Conservation (phyloP, 2,329 filamentous ascomycete genomes). For the Calycina marina region DNA sequence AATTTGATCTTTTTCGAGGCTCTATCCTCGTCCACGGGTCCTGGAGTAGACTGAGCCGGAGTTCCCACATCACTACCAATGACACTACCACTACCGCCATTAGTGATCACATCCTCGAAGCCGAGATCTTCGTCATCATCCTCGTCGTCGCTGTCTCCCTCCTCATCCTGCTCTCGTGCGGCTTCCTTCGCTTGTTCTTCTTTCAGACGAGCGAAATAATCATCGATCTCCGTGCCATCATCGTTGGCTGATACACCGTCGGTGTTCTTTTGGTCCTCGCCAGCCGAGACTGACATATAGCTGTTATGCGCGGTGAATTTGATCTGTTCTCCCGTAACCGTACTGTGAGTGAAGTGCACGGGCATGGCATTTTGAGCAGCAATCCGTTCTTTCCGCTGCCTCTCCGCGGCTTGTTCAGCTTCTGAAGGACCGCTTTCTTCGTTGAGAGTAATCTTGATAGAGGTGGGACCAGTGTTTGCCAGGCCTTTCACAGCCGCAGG, state of each 20-base stretch:
- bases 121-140: conserved; percentile 29
- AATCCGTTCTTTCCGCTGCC: conserved; percentile 48
- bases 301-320: conserved; percentile 25
- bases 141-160: conserved; percentile 32
- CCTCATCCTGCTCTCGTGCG: conserved; percentile 34
- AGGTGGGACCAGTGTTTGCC: conserved; percentile 50
- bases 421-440: conserved; percentile 50
- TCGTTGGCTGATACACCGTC: conserved; percentile 29
- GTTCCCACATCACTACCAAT: conserved; percentile 17
- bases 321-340: conserved; percentile 50
- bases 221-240: conserved; percentile 44
- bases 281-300: conserved; percentile 23
- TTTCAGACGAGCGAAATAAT: conserved; percentile 53
- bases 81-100: too few species aligned
- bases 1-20: conserved; percentile 47
- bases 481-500: conserved; percentile 59
- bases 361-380: conserved; percentile 56
- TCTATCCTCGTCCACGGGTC: conserved; percentile 26
- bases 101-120: conserved; percentile 31
- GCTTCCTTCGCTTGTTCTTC: conserved; percentile 39
- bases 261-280: conserved; percentile 32
- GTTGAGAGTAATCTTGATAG: conserved; percentile 55
- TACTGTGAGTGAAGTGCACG: conserved; percentile 57
- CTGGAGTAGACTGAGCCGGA: conserved; percentile 20
- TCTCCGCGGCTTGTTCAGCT: conserved; percentile 50